Evolutionary conservation across 192 early-diverging fungal genomes (phyloP).

Genomic region (Coemansia sp.): DNA sequence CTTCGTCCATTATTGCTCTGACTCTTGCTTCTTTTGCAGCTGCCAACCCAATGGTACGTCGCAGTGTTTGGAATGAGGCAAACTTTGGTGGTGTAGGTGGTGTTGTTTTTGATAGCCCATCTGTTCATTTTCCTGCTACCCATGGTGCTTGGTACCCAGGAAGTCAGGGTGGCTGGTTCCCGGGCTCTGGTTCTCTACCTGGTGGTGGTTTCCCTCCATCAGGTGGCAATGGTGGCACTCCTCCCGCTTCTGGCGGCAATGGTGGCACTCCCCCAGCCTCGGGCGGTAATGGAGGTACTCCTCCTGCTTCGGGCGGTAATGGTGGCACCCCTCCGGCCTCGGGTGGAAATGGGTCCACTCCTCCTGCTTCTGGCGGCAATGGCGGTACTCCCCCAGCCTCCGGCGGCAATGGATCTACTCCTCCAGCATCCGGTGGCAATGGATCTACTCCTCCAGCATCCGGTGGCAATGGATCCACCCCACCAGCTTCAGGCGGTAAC

Average conservation of each 20-base stretch:
- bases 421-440: not conserved
- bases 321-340: not conserved
- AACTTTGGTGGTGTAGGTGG: not conserved
- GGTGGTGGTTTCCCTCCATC: not conserved
- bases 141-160: not conserved
- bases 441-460: too few relatives aligned
- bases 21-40: constrained; percentile 2
- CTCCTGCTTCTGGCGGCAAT: not conserved
- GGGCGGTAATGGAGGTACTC: not conserved
- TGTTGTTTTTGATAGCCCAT: not conserved
- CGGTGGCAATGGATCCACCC: not conserved
- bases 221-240: not conserved
- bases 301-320: not conserved
- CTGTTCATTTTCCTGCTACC: not conserved
- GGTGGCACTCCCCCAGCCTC: not conserved
- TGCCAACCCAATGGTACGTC: constrained; percentile 1
- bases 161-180: not conserved
- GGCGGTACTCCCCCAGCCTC: not conserved
- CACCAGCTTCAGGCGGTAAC: not conserved
- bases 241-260: constrained; percentile 1
- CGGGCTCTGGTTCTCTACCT: not conserved
- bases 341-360: constrained; percentile 4
- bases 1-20: not conserved
- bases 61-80: constrained; percentile 3
- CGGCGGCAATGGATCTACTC: constrained; percentile 1